Percentiles rank a stretch among this genome's conserved stretches.
Conservation (phyloP, 805 yeast species). For the Candida ponderosae region DNA sequence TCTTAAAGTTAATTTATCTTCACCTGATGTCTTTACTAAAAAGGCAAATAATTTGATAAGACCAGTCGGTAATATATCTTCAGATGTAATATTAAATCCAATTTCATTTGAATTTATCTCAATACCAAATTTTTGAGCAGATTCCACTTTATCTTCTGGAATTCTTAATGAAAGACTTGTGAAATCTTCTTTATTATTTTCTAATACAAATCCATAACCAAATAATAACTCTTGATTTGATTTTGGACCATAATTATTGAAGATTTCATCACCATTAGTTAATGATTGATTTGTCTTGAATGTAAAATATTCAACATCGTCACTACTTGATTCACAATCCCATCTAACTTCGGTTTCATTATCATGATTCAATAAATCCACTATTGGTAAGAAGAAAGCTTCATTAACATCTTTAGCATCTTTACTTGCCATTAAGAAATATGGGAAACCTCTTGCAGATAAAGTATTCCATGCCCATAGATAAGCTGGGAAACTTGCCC, state of each 20-base stretch:
- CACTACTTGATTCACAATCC: conserved; percentile 33
- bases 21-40: conserved; percentile 43
- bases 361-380: conserved; percentile 74
- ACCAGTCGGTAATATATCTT: conserved; percentile 31
- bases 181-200: conserved; percentile 2
- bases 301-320: conserved; percentile 25
- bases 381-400: conserved; percentile 69
- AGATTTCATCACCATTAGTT: conserved; percentile 42
- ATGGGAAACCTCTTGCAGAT: conserved; percentile 77
- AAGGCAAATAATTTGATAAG: conserved; percentile 47
- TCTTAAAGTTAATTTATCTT: conserved; percentile 38
- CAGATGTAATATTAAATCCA: conserved; percentile 29
- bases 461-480: conserved; percentile 70
- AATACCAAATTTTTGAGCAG: conserved; percentile 29
- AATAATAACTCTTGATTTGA: conserved; percentile 80
- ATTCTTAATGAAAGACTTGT: conserved; percentile 56
- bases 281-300: conserved; percentile 31
- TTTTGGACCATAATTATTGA: conserved; percentile 83
- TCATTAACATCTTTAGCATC: conserved; percentile 32
- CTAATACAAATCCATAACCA: conserved; percentile 66
- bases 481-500: conserved; percentile 63
- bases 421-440: conserved; percentile 38
- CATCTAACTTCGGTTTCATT: conserved; percentile 57
- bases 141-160: conserved; percentile 19
- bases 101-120: conserved; percentile 32